Base-by-base conservation (phyloP, 2,329 filamentous ascomycete species). In the Penicillium sp. region DNA sequence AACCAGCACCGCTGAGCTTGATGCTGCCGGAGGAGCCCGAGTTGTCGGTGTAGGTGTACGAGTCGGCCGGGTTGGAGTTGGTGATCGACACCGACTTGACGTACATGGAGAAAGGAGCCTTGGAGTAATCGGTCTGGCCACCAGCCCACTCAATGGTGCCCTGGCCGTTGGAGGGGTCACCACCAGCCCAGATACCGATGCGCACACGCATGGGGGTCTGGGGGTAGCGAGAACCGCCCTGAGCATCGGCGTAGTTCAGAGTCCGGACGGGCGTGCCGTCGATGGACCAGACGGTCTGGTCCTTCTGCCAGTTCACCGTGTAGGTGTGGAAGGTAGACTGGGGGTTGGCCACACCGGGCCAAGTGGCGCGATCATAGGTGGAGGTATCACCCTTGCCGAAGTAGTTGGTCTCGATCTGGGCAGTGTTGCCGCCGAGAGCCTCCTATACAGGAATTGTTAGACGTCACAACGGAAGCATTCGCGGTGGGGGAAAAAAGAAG, bases 301-400 rank as follows among this genome's bases (percentile, higher is more conserved):
- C 83, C 67, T 83, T 79, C 55, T 85, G 89, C 89, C 89, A 92
- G 75, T 89, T 84, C 60, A 92, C 61, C 49, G 76, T 75, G 71
- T 82, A 82, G 33, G 78, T 81, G 70, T 81, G 77, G 70, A 77
- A 80, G 38, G 63, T 65, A 28, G 73, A 71, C 65, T 81, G 78
- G 59, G 90, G 94, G 71, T 83, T 78, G 65, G 80, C 69, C 71
- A 88, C 80, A 1, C 85, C 78, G 76, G 93, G 89, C 75, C 91
- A 93, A 61, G 90, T 89, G 63, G 89, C 93, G 60, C 94, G 90
- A 79, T 96, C 92, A 80, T 95, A 96, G 13, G 85, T 85, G 4
- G 72, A 68, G 0, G 91, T 93, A 69, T 92, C 85, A 58, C 94
- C 95, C 80, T 98, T 97, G 76, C 93, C 92, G 70, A 98, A 99